Conservation (phyloP, 148 eudicot species). For the Cornus suecica region DNA sequence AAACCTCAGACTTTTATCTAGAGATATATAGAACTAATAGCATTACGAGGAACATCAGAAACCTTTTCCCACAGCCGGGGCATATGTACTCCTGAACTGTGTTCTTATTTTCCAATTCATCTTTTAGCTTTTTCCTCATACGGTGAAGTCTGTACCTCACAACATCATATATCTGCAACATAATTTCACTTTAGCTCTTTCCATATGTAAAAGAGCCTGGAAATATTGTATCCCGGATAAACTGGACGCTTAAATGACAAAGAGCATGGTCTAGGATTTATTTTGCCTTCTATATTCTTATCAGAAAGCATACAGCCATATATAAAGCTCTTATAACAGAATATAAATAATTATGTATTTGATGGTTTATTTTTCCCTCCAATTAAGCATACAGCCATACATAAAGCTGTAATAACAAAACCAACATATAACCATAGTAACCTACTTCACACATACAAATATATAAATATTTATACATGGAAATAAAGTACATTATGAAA, state of each 20-base stretch:
- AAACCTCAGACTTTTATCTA: slow-evolving; percentile 16
- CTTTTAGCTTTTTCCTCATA: slow-evolving; percentile 92
- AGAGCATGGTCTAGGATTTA: not conserved
- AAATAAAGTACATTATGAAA: too few species aligned
- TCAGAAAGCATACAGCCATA: not conserved
- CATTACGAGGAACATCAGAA: slow-evolving; percentile 5
- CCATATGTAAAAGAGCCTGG: not conserved
- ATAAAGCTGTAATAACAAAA: not conserved
- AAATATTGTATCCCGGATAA: not conserved
- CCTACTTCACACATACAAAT: too few species aligned
- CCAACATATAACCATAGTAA: not conserved
- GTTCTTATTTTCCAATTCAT: slow-evolving; percentile 93
- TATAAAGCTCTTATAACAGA: not conserved
- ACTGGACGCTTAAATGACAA: not conserved
- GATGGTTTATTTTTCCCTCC: too few species aligned
- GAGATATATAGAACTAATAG: slow-evolving; percentile 8
- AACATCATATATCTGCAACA: slow-evolving; percentile 87
- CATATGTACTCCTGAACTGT: slow-evolving; percentile 93
- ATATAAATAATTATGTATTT: too few species aligned
- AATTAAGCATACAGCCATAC: too few species aligned
- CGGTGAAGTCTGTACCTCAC: slow-evolving; percentile 94
- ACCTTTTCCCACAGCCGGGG: slow-evolving; percentile 89
- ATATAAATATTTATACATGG: not conserved
- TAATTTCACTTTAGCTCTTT: slow-evolving; percentile 2
- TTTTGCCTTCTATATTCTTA: not conserved